Evolutionary conservation across 1,284 basidiomycete genomes (phyloP).

Genomic region (Cutaneotrichosporon cavernicola): DNA sequence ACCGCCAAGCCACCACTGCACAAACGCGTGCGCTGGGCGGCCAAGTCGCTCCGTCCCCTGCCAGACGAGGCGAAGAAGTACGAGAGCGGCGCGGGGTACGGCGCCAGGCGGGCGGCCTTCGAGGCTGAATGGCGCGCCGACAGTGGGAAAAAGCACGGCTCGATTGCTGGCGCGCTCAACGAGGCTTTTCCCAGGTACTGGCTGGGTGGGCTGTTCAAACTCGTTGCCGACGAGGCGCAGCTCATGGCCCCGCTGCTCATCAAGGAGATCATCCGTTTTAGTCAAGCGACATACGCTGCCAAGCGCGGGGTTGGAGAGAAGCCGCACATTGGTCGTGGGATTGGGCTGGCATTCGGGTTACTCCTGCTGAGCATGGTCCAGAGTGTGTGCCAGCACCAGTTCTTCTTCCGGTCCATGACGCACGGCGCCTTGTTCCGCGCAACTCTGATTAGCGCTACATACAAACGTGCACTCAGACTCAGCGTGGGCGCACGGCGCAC

Average conservation of each 20-base stretch:
- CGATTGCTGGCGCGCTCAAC: slow-evolving; percentile 67
- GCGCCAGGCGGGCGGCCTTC: slow-evolving; percentile 17
- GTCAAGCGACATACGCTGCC: slow-evolving; percentile 56
- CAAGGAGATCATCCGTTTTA: slow-evolving; percentile 69
- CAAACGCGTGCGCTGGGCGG: slow-evolving; percentile 57
- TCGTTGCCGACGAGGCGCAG: slow-evolving; percentile 56
- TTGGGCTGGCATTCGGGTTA: slow-evolving; percentile 70
- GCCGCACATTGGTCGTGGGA: slow-evolving; percentile 63
- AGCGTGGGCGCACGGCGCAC: slow-evolving; percentile 65
- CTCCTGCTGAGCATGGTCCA: slow-evolving; percentile 63
- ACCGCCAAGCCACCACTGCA: slow-evolving; percentile 53
- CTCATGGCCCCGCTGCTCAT: slow-evolving; percentile 67
- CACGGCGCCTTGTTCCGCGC: slow-evolving; percentile 69
- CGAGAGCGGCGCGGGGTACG: slow-evolving; percentile 13
- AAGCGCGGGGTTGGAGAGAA: slow-evolving; percentile 33
- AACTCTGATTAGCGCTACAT: slow-evolving; percentile 71
- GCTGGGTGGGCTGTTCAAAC: slow-evolving; percentile 61
- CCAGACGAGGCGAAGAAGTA: slow-evolving; percentile 20
- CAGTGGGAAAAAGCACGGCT: slow-evolving; percentile 56
- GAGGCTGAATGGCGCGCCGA: slow-evolving; percentile 41
- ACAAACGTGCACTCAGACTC: slow-evolving; percentile 67
- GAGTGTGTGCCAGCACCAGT: slow-evolving; percentile 65
- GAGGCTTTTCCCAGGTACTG: slow-evolving; percentile 72
- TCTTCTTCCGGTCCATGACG: slow-evolving; percentile 74
- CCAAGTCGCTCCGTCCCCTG: slow-evolving; percentile 43